These are phyloP conservation scores for Fusarium chuoi DNA, from an alignment of 2,329 filamentous ascomycete species.

Conservation along the genomic window DNA sequence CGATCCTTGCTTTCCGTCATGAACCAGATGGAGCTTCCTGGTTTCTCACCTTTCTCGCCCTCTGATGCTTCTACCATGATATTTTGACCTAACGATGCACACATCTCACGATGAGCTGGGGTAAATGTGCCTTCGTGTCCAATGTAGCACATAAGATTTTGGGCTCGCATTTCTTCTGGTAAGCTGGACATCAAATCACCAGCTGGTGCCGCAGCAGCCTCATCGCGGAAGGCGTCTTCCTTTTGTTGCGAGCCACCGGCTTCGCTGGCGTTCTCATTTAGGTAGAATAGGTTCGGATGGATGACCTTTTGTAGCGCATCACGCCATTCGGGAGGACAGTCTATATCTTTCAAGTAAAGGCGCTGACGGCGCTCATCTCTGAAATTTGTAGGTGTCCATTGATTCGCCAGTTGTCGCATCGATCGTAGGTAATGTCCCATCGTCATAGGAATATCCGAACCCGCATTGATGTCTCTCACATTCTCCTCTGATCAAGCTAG, in stretches of 20 bases:
- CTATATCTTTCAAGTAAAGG: slow-evolving; percentile 96
- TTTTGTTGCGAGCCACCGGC: slow-evolving; percentile 48
- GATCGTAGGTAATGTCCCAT: slow-evolving; percentile 91
- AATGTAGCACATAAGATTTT: slow-evolving; percentile 98
- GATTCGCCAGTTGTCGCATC: slow-evolving; percentile 83
- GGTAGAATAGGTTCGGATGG: slow-evolving; percentile 85
- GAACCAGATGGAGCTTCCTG: slow-evolving; percentile 96
- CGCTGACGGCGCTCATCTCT: slow-evolving; percentile 83
- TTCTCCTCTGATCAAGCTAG: slow-evolving; percentile 71
- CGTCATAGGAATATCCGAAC: slow-evolving; percentile 82
- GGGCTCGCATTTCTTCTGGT: slow-evolving; percentile 85
- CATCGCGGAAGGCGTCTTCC: slow-evolving; percentile 57
- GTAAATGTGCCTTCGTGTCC: slow-evolving; percentile 98
- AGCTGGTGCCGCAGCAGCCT: slow-evolving; percentile 73
- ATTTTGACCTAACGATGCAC: slow-evolving; percentile 93
- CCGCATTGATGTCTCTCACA: slow-evolving; percentile 81
- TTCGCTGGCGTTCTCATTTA: slow-evolving; percentile 78
- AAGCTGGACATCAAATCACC: slow-evolving; percentile 97
- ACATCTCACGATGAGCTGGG: slow-evolving; percentile 96
- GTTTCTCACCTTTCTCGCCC: slow-evolving; percentile 76
- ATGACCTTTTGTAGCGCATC: slow-evolving; percentile 81
- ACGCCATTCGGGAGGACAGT: slow-evolving; percentile 89
- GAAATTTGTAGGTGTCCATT: slow-evolving; percentile 81
- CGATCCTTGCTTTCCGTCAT: slow-evolving; percentile 98
- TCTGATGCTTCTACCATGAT: slow-evolving; percentile 96